Percentiles rank a stretch among this genome's conserved stretches.
Evolutionary conservation across 345 rosid genomes (phyloP).

Genomic region (Hirschfeldia incana): DNA sequence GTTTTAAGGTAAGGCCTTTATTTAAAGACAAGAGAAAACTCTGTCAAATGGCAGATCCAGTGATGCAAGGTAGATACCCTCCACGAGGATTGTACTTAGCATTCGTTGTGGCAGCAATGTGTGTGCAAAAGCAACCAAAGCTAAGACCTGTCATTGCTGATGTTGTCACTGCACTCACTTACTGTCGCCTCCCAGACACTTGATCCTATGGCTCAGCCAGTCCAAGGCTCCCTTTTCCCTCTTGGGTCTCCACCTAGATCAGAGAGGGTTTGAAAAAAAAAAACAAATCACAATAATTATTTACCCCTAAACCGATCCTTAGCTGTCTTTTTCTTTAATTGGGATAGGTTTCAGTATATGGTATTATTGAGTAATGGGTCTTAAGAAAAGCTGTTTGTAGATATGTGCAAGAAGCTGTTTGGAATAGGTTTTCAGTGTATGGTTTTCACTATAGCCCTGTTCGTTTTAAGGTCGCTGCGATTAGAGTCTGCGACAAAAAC

Average conservation of each 20-base stretch:
- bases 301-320: not conserved
- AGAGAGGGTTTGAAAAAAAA: conserved; percentile 40
- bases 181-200: conserved; percentile 75
- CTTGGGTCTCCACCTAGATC: conserved; percentile 55
- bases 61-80: conserved; percentile 79
- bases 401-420: not conserved
- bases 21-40: conserved; percentile 75
- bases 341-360: too few species aligned
- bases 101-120: conserved; percentile 89
- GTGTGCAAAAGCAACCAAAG: conserved; percentile 84
- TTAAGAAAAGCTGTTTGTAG: conserved; percentile 9
- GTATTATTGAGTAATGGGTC: conserved; percentile 30
- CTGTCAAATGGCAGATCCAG: conserved; percentile 77
- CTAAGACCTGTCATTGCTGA: conserved; percentile 82
- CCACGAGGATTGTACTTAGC: conserved; percentile 85
- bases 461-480: too few species aligned
- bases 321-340: not conserved
- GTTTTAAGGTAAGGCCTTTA: conserved; percentile 75
- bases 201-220: conserved; percentile 50
- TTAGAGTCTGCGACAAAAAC: too few species aligned
- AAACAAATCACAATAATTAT: conserved; percentile 17
- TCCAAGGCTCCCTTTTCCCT: conserved; percentile 45
- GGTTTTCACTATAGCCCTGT: too few species aligned
- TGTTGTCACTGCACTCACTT: conserved; percentile 81
- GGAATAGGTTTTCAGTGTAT: too few species aligned